Evolutionary conservation across 805 yeast genomes (phyloP).

Genomic region (Lachancea nothofagi): DNA sequence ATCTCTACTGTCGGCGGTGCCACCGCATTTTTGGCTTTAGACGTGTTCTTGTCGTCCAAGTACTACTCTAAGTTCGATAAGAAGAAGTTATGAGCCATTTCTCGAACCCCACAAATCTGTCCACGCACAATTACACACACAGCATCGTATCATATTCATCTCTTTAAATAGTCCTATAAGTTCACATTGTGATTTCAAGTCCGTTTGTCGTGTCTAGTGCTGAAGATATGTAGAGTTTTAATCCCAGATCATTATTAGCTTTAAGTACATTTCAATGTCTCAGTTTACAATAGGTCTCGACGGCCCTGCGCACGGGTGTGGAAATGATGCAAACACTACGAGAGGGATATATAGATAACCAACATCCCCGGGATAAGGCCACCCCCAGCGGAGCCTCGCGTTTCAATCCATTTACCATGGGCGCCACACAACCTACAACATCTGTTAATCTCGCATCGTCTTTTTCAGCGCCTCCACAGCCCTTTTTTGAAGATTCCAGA

Average conservation of each 20-base stretch:
- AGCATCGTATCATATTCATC: not conserved
- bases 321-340: not conserved
- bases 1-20: constrained; percentile 47
- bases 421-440: constrained; percentile 8
- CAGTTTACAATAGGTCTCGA: no score
- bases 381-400: not conserved
- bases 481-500: constrained; percentile 6
- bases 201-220: no score
- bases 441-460: constrained; percentile 6
- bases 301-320: no score
- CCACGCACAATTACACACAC: constrained; percentile 1
- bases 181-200: not conserved
- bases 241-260: no score
- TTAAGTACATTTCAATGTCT: no score
- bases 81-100: constrained; percentile 17
- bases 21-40: constrained; percentile 50
- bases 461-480: constrained; percentile 3
- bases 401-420: constrained; percentile 1
- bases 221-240: no score
- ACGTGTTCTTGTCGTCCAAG: constrained; percentile 47
- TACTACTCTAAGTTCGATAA: constrained; percentile 53
- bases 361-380: not conserved
- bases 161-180: not conserved
- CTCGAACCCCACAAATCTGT: not conserved
- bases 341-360: constrained; percentile 6